Base-by-base conservation (phyloP, 768 basidiomycete species). In the Termitomyces bulborhizus region DNA sequence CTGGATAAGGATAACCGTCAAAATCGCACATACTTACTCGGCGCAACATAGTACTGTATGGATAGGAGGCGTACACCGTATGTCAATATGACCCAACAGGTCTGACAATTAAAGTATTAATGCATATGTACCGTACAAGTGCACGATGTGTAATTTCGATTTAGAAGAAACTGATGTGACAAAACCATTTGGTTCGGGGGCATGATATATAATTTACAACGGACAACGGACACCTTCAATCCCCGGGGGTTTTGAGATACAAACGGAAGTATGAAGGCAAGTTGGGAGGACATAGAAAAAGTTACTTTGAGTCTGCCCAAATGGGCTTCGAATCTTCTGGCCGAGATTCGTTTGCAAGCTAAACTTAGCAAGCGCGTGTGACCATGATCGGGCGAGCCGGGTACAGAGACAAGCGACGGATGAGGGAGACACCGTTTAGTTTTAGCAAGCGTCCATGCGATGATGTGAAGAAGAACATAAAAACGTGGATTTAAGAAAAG, bases 321-420 rank as follows among this genome's bases (percentile, higher is more conserved):
- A 74, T 69, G 31, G 76, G 77, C 61, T 75, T 76, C 55, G 64
- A 62, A 15, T 62, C 64, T 55, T 77, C 77, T 42, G 71, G 68
- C 52, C 67, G 57, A n/a, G 67, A 54, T 47, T 64, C 66, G 54
- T 65, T 61, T 51, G 64, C 56, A 46, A 62, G 53, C 69, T 72
- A 62, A 43, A 34, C 34, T 34, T 34, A 53, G 6, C 18, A 36
- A 51, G 39, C 39, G 44, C 27, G 48, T 27, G 53, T 18, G 44
- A 36, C 53, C 46, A 32, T 18, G 32, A 34, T 51, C 31, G 50
- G 34, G 21, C 32, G 34, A 36, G 50, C 49, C 26, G 24, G 37
- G 29, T 51, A 32, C n/a, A 54, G 49, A 52, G 45, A 37, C 8
- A 54, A 34, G 47, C 46, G 51, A 40, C 24, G 31, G 40, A 46